phyloP scores from a whole-genome alignment of 441 rosid genomes.

The Eruca vesicaria region DNA sequence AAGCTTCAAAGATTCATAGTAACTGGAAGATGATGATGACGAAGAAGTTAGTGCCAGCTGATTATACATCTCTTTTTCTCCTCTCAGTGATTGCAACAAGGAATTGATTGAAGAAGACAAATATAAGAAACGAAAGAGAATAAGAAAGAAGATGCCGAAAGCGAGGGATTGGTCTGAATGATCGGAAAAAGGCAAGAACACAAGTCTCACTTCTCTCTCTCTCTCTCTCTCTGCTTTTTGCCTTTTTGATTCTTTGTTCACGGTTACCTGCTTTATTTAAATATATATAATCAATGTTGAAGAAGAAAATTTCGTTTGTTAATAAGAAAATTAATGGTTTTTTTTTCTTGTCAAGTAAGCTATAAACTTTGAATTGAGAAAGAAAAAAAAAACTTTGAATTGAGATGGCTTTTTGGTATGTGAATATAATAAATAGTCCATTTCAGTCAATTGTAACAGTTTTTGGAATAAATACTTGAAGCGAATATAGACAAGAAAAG shows the following conservation, averaged over 20 bases:
- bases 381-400: constrained; percentile 17
- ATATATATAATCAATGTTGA: not conserved
- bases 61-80: constrained; percentile 28
- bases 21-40: constrained; percentile 26
- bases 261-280: constrained; percentile 27
- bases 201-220: constrained; percentile 35
- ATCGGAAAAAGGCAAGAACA: constrained; percentile 46
- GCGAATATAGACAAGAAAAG: constrained; percentile 29
- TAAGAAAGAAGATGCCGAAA: constrained; percentile 24
- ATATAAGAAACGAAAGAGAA: constrained; percentile 18
- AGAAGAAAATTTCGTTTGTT: constrained; percentile 24
- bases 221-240: not conserved
- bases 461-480: constrained; percentile 29
- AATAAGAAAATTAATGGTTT: not conserved
- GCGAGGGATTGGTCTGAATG: constrained; percentile 32
- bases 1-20: constrained; percentile 74
- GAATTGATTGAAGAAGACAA: not conserved
- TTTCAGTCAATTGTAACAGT: constrained; percentile 15
- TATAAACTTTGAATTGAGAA: constrained; percentile 13
- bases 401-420: constrained; percentile 20
- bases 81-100: constrained; percentile 10
- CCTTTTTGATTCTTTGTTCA: constrained; percentile 34
- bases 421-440: constrained; percentile 4
- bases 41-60: constrained; percentile 31
- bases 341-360: constrained; percentile 15